A percentile compares a stretch with the other conserved stretches of the same genome.
Evolutionary conservation across 2,329 filamentous ascomycete genomes (phyloP).

Genomic region (Arthrocladium fulminans): DNA sequence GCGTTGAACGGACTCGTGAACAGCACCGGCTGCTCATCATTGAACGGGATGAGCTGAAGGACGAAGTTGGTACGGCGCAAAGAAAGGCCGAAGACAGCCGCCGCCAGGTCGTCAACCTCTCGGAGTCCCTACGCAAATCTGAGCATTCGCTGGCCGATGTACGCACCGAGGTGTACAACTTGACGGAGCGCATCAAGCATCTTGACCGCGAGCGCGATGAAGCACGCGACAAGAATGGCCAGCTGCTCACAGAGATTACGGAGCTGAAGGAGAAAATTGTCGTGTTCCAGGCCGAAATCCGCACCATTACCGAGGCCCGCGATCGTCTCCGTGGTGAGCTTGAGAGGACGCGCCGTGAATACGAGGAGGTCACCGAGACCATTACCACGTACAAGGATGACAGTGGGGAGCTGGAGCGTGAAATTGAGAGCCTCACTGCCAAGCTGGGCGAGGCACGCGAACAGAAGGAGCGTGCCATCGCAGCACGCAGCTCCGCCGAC

Average conservation of each 20-base stretch:
- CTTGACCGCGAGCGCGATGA: constrained; percentile 26
- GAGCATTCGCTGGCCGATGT: background rate
- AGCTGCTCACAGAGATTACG: constrained; percentile 20
- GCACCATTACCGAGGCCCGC: constrained; percentile 18
- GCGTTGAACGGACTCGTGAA: constrained; percentile 23
- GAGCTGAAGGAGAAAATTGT: constrained; percentile 23
- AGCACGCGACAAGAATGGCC: constrained; percentile 20
- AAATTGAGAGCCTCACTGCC: constrained; percentile 25
- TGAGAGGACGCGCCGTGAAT: constrained; percentile 20
- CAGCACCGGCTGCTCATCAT: constrained; percentile 22
- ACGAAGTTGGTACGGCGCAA: constrained; percentile 23
- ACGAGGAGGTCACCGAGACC: constrained; percentile 25
- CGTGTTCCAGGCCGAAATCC: constrained; percentile 22
- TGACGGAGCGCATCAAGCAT: constrained; percentile 22
- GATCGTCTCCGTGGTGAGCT: constrained; percentile 22
- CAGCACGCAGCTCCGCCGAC: constrained; percentile 17
- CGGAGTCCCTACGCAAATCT: constrained; percentile 16
- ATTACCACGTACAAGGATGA: constrained; percentile 19
- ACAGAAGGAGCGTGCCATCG: constrained; percentile 26
- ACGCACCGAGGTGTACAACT: constrained; percentile 19
- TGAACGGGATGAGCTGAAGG: constrained; percentile 23
- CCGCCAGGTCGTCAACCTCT: constrained; percentile 20
- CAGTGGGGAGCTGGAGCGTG: constrained; percentile 23
- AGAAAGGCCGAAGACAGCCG: constrained; percentile 20
- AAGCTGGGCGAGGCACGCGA: constrained; percentile 25